Evolutionary conservation across 2,329 filamentous ascomycete species (phyloP).

Genomic region (Fusarium incarnatum): DNA sequence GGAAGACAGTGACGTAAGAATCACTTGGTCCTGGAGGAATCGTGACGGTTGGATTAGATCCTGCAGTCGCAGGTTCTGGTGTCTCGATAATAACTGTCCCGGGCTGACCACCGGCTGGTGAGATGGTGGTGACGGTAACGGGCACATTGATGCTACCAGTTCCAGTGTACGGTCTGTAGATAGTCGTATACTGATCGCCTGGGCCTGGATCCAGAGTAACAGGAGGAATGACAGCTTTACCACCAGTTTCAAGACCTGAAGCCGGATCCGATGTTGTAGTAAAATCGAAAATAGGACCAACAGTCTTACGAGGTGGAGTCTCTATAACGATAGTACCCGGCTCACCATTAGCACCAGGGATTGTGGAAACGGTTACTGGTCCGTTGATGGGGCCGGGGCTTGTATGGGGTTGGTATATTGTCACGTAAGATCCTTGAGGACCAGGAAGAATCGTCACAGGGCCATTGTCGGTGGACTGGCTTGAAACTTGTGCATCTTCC

Average conservation of each 20-base stretch:
- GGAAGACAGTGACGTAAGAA: constrained; percentile 28
- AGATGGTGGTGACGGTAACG: constrained; percentile 21
- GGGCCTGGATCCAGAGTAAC: constrained; percentile 16
- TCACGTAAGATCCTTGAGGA: constrained; percentile 12
- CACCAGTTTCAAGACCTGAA: constrained; percentile 11
- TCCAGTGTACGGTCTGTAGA: constrained; percentile 27
- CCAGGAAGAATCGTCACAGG: constrained; percentile 11
- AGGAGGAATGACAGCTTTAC: constrained; percentile 13
- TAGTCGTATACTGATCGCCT: constrained; percentile 17
- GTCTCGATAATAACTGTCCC: constrained; percentile 32
- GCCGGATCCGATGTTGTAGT: neutral
- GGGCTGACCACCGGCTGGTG: constrained; percentile 10
- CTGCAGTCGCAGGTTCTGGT: constrained; percentile 1
- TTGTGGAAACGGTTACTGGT: constrained; percentile 13
- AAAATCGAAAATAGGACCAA: neutral
- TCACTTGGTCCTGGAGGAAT: constrained; percentile 18
- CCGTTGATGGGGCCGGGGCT: constrained; percentile 3
- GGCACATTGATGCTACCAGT: constrained; percentile 17
- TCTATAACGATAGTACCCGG: constrained; percentile 26
- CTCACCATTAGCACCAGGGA: neutral
- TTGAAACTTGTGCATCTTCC: neutral
- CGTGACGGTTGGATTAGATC: constrained; percentile 22
- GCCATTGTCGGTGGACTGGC: too few relatives aligned
- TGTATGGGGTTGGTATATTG: constrained; percentile 13
- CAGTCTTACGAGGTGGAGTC: neutral